These are phyloP conservation scores for Chrysoporthe cubensis DNA, from an alignment of 2,329 filamentous ascomycete species.

Conservation along the genomic window DNA sequence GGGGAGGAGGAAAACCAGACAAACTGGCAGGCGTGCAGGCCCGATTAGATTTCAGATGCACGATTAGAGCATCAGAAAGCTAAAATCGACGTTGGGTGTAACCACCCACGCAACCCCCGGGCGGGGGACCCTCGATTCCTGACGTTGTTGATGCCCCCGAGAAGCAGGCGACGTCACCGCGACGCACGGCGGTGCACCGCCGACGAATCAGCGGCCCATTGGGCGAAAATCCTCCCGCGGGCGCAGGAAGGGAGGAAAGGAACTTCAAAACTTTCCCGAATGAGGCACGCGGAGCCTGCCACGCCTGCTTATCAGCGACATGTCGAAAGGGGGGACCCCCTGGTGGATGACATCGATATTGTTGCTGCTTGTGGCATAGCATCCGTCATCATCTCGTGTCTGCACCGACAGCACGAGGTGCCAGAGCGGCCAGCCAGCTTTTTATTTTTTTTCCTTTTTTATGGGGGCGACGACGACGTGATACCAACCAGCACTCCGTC, in stretches of 20 bases:
- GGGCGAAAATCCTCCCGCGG: slow-evolving; percentile 11
- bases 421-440: not conserved
- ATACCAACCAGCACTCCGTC: not conserved
- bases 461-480: not conserved
- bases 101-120: not conserved
- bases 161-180: slow-evolving; percentile 17
- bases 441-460: too few species aligned
- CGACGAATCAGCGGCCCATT: slow-evolving; percentile 10
- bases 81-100: too few species aligned
- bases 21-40: too few species aligned
- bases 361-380: not conserved
- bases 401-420: not conserved
- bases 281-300: not conserved
- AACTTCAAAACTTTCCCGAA: not conserved
- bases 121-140: not conserved
- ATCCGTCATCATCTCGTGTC: slow-evolving; percentile 6
- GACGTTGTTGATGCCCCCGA: not conserved
- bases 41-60: too few species aligned
- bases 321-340: not conserved
- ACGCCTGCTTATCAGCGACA: too few species aligned
- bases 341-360: slow-evolving; percentile 12
- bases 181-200: slow-evolving; percentile 8
- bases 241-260: not conserved
- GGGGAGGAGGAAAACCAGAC: too few species aligned
- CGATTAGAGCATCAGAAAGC: too few species aligned